phyloP scores from a whole-genome alignment of 805 yeast genomes.

The Monosporozyma siamensis region DNA sequence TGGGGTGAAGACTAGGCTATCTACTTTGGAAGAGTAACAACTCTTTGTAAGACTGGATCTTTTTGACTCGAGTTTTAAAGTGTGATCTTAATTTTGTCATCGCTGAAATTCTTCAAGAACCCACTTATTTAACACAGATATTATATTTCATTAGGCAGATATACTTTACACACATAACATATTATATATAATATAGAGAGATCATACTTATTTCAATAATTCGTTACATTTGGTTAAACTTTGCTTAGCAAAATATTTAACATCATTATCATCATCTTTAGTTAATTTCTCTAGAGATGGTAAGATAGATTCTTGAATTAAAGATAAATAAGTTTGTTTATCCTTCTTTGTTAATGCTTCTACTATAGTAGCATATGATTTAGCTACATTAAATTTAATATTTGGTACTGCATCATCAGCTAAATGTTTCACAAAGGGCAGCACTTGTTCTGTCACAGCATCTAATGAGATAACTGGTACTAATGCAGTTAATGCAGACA shows the following conservation, averaged over 20 bases:
- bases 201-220: neutral
- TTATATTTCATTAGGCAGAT: too few relatives aligned
- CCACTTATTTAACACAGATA: too few relatives aligned
- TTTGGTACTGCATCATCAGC: conserved; percentile 83
- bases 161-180: too few relatives aligned
- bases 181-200: neutral
- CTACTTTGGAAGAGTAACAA: too few relatives aligned
- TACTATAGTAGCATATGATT: conserved; percentile 57
- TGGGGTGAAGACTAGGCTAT: too few relatives aligned
- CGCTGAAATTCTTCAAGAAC: too few relatives aligned
- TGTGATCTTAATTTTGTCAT: too few relatives aligned
- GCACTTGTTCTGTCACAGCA: conserved; percentile 51
- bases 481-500: conserved; percentile 78
- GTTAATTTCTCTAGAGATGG: conserved; percentile 58
- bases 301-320: conserved; percentile 43
- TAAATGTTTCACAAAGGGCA: conserved; percentile 72
- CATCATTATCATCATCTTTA: conserved; percentile 79
- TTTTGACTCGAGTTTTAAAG: too few relatives aligned
- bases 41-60: too few relatives aligned
- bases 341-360: conserved; percentile 38
- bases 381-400: conserved; percentile 90
- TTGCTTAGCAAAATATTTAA: conserved; percentile 71
- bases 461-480: conserved; percentile 57
- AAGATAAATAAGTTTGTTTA: conserved; percentile 20
- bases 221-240: conserved; percentile 37